Evolutionary conservation across 2,329 filamentous ascomycete genomes (phyloP).

Genomic region (Cladorrhinum sp.): DNA sequence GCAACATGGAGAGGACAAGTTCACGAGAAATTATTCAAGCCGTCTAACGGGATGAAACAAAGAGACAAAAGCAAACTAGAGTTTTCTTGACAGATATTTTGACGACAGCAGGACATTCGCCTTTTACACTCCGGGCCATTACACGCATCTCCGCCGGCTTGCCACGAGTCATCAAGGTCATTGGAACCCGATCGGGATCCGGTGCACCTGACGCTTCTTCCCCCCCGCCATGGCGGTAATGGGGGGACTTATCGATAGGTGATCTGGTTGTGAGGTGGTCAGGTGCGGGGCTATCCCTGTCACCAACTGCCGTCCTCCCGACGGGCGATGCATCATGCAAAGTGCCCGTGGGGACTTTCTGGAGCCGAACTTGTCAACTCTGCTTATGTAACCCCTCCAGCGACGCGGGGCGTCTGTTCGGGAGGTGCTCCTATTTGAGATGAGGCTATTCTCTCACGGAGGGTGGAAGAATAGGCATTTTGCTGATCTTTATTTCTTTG

Average conservation of each 20-base stretch:
- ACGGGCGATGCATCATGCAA: background rate
- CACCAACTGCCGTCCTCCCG: constrained; percentile 1
- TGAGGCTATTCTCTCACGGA: no score
- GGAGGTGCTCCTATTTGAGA: no score
- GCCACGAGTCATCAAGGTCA: background rate
- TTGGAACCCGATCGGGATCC: background rate
- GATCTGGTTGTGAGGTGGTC: background rate
- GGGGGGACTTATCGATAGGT: background rate
- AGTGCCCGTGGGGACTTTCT: background rate
- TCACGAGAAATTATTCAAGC: no score
- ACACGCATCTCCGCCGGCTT: background rate
- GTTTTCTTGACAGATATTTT: background rate
- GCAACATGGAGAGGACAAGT: no score
- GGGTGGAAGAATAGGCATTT: no score
- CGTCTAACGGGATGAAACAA: background rate
- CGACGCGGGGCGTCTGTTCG: no score
- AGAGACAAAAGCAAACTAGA: background rate
- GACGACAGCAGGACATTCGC: background rate
- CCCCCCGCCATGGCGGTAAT: background rate
- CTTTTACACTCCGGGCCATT: background rate
- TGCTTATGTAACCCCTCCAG: no score
- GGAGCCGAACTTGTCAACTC: background rate
- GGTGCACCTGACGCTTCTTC: constrained; percentile 1
- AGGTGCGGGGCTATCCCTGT: constrained; percentile 7
- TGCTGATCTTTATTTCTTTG: background rate